Percentiles rank a stretch among this genome's conserved stretches.
These are phyloP conservation scores for Tolypocladium sp. DNA, from an alignment of 2,329 filamentous ascomycete genomes.

Conservation along the genomic window DNA sequence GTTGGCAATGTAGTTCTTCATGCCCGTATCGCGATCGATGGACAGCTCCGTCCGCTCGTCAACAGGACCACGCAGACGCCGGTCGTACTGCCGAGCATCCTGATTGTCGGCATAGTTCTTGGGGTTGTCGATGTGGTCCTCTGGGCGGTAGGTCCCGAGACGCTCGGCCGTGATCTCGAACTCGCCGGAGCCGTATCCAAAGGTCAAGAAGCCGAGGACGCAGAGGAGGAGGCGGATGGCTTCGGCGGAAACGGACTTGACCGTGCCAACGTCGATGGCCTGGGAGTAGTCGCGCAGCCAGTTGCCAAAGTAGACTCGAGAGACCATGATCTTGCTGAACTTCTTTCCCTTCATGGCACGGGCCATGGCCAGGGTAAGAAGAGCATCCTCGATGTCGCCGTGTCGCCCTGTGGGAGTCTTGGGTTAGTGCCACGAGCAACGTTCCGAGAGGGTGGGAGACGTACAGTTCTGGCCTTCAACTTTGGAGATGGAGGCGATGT, in stretches of 20 bases:
- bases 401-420: constrained; percentile 52
- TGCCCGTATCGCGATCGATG: constrained; percentile 64
- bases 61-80: constrained; percentile 70
- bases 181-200: constrained; percentile 75
- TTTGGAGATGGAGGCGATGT: constrained; percentile 73
- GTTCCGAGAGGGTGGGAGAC: constrained; percentile 14
- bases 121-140: constrained; percentile 69
- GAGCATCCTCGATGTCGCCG: constrained; percentile 87
- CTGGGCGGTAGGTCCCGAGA: constrained; percentile 74
- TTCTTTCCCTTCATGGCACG: constrained; percentile 56
- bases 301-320: constrained; percentile 91
- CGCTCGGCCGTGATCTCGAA: constrained; percentile 78
- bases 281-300: constrained; percentile 93
- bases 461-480: constrained; percentile 76
- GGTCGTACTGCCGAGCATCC: constrained; percentile 77
- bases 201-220: constrained; percentile 82
- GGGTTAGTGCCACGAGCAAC: not conserved
- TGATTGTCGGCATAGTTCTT: constrained; percentile 83
- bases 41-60: constrained; percentile 70
- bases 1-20: constrained; percentile 94
- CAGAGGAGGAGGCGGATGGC: constrained; percentile 85
- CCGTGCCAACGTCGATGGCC: constrained; percentile 84
- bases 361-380: constrained; percentile 60
- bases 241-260: constrained; percentile 84
- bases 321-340: constrained; percentile 80